These are phyloP conservation scores for Alopecurus myosuroides DNA, from an alignment of 176 grass and related monocot species.

Conservation along the genomic window DNA sequence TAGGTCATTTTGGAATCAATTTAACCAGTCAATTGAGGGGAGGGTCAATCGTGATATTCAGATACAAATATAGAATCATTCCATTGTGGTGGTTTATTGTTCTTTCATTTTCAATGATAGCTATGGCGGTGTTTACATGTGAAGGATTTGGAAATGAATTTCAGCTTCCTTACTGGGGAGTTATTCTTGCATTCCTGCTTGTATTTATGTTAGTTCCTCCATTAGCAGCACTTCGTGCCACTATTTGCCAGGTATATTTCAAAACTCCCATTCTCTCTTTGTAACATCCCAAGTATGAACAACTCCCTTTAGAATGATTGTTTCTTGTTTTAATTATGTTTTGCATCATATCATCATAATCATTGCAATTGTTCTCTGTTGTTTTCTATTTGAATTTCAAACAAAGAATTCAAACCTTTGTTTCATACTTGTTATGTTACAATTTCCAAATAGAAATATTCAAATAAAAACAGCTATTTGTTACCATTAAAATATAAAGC, in stretches of 20 bases:
- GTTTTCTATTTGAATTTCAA: too few relatives aligned
- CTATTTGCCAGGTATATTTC: not conserved
- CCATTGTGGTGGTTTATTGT: constrained; percentile 5
- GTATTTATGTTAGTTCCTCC: not conserved
- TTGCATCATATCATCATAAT: too few relatives aligned
- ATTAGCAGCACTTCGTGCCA: not conserved
- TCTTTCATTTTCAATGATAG: not conserved
- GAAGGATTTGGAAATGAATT: constrained; percentile 12
- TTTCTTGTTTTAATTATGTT: too few relatives aligned
- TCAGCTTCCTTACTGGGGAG: constrained; percentile 29
- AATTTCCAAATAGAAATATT: too few relatives aligned
- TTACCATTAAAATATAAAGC: too few relatives aligned
- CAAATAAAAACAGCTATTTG: too few relatives aligned
- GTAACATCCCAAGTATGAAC: too few relatives aligned
- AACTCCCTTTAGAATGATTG: too few relatives aligned
- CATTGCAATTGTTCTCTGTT: too few relatives aligned
- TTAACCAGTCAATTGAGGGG: not conserved
- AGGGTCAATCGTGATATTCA: not conserved
- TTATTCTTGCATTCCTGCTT: not conserved
- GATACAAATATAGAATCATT: constrained; percentile 4
- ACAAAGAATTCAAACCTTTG: too few relatives aligned
- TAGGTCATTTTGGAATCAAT: not conserved
- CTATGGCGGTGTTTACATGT: not conserved
- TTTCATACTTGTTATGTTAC: too few relatives aligned
- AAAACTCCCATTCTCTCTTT: not conserved